Base-by-base conservation (phyloP, 2,329 filamentous ascomycete species). In the Dactylonectria estremocensis region DNA sequence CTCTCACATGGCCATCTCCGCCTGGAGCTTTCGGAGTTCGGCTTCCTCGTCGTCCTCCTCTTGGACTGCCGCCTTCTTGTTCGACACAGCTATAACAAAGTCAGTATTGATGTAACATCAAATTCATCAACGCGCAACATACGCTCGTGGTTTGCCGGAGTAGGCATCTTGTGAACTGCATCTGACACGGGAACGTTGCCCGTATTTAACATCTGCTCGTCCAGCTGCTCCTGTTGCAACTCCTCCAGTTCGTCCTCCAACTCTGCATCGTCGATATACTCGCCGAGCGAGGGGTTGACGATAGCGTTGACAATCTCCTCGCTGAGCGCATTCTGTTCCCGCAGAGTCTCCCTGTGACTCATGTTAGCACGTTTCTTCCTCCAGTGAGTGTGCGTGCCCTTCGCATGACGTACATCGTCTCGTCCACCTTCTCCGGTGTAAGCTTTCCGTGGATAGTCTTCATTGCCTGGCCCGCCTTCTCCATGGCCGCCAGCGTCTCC, bases 21-120 rank as follows among this genome's bases (percentile, higher is more conserved):
- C 95, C 80, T 97, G 95, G 74, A 99, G 83, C 84, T 96, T 98
- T 82, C 92, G 90, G 78, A 98, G 86, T 84, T 98, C 95, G 77
- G 92, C 95, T 82, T 98, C 95, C 79, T 98, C 96, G 87, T 98
- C 95, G 81, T 98, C 95, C 81, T 97, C 94, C 79, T 93, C 40
- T n/a, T 43, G 91, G 73, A 79, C 80, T 68, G 84, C 83, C 73
- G 89, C 75, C 63, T 76, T 78, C 75, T 76, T 79, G 71, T 61
- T 77, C 35, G 80, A 75, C 31, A 81, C 70, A 61, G 78, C 80
- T 82, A 55, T 53, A 52, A 52, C 18, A 11, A 50, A 45, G 66
- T 77, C 46, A 77, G 75, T 56, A 18, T 49, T 8, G 11, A 35
- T 28, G 20, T 33, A 53, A 48, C 52, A 18, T 4, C 11, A 24